Percentiles rank a stretch among this genome's conserved stretches.
Conservation (phyloP, 345 rosid species). For the Salix suchowensis region DNA sequence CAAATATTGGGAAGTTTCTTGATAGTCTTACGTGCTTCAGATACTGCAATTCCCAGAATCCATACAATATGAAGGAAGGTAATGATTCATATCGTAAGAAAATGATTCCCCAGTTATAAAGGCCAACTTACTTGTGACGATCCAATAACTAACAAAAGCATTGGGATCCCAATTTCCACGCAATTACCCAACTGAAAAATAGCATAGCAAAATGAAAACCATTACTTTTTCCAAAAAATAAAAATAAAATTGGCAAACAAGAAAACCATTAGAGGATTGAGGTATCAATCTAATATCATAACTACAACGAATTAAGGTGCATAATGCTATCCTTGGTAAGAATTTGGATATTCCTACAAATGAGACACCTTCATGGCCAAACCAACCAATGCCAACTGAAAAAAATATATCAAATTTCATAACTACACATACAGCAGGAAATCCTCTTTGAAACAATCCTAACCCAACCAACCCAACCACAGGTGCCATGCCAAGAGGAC, state of each 20-base stretch:
- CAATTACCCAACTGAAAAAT: conserved; percentile 27
- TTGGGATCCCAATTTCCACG: conserved; percentile 31
- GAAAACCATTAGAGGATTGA: not conserved
- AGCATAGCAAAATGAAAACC: not conserved
- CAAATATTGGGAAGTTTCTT: conserved; percentile 26
- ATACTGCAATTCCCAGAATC: conserved; percentile 19
- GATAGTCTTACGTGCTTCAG: conserved; percentile 27
- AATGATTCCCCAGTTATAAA: not conserved
- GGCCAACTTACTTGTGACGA: conserved; percentile 23
- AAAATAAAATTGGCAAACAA: not conserved
- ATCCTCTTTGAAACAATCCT: conserved; percentile 30
- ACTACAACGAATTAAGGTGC: not conserved
- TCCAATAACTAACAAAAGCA: conserved; percentile 29
- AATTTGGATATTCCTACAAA: no score
- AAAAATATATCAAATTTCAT: not conserved
- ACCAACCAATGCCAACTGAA: not conserved
- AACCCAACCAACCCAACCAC: conserved; percentile 34
- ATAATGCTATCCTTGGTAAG: not conserved
- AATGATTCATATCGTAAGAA: not conserved
- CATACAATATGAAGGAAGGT: not conserved
- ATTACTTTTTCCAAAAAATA: not conserved
- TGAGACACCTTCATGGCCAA: not conserved
- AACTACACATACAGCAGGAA: conserved; percentile 22
- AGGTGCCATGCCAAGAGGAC: conserved; percentile 37
- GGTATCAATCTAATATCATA: not conserved